A percentile compares a stretch with the other conserved stretches of the same genome.
phyloP scores from a whole-genome alignment of 1,139 yeast genomes.

The Kurtzmaniella quercitrusa region DNA sequence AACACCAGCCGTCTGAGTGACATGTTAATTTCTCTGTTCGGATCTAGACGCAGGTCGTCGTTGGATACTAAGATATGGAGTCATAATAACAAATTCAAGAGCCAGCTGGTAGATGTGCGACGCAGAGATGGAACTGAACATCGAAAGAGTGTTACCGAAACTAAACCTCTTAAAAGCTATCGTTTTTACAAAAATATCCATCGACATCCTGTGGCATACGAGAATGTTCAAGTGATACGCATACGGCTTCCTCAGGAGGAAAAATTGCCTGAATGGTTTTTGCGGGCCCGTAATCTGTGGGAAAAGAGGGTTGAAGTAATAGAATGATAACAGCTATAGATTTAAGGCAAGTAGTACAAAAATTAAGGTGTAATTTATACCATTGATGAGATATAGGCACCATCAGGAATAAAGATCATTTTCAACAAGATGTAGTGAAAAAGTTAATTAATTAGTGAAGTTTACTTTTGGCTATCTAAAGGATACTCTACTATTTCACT shows the following conservation, averaged over 20 bases:
- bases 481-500: too few species aligned
- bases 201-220: constrained; percentile 27
- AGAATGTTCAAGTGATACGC: constrained; percentile 36
- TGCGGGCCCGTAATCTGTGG: constrained; percentile 60
- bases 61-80: constrained; percentile 25
- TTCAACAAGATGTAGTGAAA: too few species aligned
- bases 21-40: constrained; percentile 15
- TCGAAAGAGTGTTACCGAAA: constrained; percentile 1
- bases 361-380: too few species aligned
- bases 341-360: too few species aligned
- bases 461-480: too few species aligned
- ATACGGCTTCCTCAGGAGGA: constrained; percentile 59
- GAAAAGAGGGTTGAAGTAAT: constrained; percentile 24
- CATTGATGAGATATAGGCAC: too few species aligned
- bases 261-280: constrained; percentile 70
- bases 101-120: neutral
- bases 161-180: constrained; percentile 26
- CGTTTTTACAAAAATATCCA: constrained; percentile 36
- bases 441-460: too few species aligned
- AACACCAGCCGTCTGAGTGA: constrained; percentile 22
- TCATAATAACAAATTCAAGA: constrained; percentile 5
- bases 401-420: too few species aligned
- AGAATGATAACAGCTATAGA: too few species aligned
- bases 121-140: neutral
- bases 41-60: constrained; percentile 33